Evolutionary conservation across 116 monocot species (phyloP), one percentile per base, ranked within the genome.

Genomic region (Papilionanthe hybrid): DNA sequence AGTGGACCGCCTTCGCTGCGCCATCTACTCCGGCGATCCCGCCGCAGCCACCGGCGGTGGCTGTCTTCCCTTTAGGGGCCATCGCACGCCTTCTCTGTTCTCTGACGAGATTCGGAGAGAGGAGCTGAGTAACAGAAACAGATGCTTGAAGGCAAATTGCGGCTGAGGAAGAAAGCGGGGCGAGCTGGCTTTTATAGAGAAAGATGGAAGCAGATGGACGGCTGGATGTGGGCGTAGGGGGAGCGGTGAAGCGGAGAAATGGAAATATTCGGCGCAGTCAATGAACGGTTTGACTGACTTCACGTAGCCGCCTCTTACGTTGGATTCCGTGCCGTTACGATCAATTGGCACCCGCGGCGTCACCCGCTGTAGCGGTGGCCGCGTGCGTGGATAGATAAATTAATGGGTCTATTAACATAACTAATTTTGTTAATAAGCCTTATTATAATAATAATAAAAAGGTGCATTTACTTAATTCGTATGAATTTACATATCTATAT

Each of bases 201-300:
- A 43, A 47, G 50, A 19, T 29, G 72, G 27, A 32, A 69, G 63
- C 56, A 29, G 71, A 15, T 55, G 23, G 74, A 76, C 15, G 79
- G 55, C 44, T 25, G 60, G 50, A 22, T 49, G 74, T 45, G 9
- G 19, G 79, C 63, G 18, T 25, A 23, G 25, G 1, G 2, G 42
- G 79, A 55, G 75, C 22, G 74, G 79, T 32, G 88, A 80, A 78
- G 76, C 58, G 75, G 71, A 79, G 42, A 53, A 72, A 75, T 79
- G 76, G 68, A 87, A 80, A 85, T 82, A 78, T 48, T 82, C 76
- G 79, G 79, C 77, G 65, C 65, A 86, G 89, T 86, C 89, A 84
- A 84, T 81, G 82, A 73, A 27, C 30, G 12, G 19, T 84, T 89
- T 89, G 89, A 86, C 89, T 75, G 37, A 37, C 37, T 81, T 74